Percentiles rank a stretch among this genome's conserved stretches.
These are phyloP conservation scores for Backusella parvicylindrica DNA, from an alignment of 192 early-diverging fungal genomes.

Conservation along the genomic window DNA sequence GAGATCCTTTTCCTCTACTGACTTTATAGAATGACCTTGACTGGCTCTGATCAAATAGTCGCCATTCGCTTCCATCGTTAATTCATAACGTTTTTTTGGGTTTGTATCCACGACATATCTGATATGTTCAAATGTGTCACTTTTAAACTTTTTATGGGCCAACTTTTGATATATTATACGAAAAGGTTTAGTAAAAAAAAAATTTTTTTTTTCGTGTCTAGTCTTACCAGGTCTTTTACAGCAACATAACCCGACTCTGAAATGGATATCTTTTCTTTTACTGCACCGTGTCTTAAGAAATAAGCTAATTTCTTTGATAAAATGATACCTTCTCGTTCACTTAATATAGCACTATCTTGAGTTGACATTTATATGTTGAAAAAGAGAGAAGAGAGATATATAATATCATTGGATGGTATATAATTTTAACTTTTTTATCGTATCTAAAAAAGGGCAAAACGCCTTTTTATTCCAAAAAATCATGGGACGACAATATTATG, in stretches of 20 bases:
- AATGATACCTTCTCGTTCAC: background rate
- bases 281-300: slow-evolving; percentile 82
- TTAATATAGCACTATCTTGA: background rate
- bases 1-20: slow-evolving; percentile 35
- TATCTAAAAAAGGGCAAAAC: background rate
- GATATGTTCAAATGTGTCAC: slow-evolving; percentile 59
- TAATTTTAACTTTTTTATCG: background rate
- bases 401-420: background rate
- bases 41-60: slow-evolving; percentile 75
- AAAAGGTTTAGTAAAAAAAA: background rate
- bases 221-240: slow-evolving; percentile 60
- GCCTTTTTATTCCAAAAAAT: background rate
- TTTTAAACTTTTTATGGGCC: slow-evolving; percentile 53
- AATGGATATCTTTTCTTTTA: slow-evolving; percentile 70
- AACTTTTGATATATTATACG: slow-evolving; percentile 29
- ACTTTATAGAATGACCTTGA: slow-evolving; percentile 77
- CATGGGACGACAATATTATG: background rate
- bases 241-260: slow-evolving; percentile 72
- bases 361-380: background rate
- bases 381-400: background rate
- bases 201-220: background rate
- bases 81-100: slow-evolving; percentile 78
- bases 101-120: slow-evolving; percentile 66
- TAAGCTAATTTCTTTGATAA: slow-evolving; percentile 80
- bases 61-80: slow-evolving; percentile 43